Percentiles rank a stretch among this genome's conserved stretches.
Conservation (phyloP, 73 alveolate species). For the Paramecium sonneborni region DNA sequence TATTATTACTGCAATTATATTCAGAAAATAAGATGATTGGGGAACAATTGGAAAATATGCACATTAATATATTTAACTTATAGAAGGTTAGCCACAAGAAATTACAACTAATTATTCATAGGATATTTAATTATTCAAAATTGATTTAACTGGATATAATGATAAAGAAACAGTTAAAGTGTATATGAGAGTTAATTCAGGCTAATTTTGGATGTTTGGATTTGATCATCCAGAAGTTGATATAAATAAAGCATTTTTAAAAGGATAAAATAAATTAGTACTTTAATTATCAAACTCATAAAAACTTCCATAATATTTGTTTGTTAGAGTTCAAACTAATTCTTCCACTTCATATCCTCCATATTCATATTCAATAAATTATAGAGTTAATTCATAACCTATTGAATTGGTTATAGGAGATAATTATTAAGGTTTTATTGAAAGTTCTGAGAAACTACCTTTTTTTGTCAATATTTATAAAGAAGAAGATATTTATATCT, state of each 20-base stretch:
- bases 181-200: background rate
- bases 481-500: background rate
- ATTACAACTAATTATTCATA: background rate
- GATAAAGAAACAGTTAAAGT: background rate
- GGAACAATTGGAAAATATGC: background rate
- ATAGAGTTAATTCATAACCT: background rate
- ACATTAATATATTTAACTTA: background rate
- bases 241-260: background rate
- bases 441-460: background rate
- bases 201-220: background rate
- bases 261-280: background rate
- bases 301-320: background rate
- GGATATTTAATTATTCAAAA: background rate
- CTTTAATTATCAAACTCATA: background rate
- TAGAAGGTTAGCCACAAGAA: background rate
- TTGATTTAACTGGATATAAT: background rate
- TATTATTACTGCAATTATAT: background rate
- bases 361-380: background rate
- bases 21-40: constrained; percentile 9
- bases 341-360: background rate
- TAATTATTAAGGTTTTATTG: background rate
- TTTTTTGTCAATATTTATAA: background rate
- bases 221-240: constrained; percentile 36
- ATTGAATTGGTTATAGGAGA: background rate
- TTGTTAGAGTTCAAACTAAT: background rate